phyloP scores from a whole-genome alignment of 805 yeast genomes.

The Pichia nakasei region DNA sequence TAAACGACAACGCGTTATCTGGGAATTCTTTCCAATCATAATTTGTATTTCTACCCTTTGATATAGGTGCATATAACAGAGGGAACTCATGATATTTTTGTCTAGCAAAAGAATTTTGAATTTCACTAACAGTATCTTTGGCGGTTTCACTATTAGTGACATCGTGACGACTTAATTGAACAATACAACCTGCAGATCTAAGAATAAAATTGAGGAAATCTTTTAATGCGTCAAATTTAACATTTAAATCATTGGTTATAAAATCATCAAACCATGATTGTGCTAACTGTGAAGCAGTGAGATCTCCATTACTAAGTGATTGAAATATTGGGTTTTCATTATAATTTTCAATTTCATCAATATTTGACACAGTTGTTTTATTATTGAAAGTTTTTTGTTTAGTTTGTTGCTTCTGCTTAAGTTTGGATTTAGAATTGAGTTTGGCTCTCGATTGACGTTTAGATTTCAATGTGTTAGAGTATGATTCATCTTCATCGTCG shows the following conservation, averaged over 20 bases:
- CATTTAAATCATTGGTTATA: slow-evolving; percentile 24
- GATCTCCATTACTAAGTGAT: slow-evolving; percentile 39
- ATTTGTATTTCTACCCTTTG: slow-evolving; percentile 19
- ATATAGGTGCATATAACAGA: slow-evolving; percentile 23
- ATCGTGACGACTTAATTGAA: slow-evolving; percentile 66
- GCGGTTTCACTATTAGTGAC: slow-evolving; percentile 46
- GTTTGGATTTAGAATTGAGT: neutral
- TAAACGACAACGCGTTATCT: slow-evolving; percentile 46
- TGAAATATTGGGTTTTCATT: slow-evolving; percentile 41
- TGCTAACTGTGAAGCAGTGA: slow-evolving; percentile 43
- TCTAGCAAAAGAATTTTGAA: slow-evolving; percentile 51
- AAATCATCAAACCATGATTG: slow-evolving; percentile 52
- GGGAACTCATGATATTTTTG: slow-evolving; percentile 68
- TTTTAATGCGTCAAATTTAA: slow-evolving; percentile 42
- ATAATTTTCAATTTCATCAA: slow-evolving; percentile 34
- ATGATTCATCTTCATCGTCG: neutral
- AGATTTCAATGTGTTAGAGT: neutral
- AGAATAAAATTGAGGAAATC: slow-evolving; percentile 61
- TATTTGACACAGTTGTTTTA: slow-evolving; percentile 14
- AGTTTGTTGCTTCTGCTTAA: neutral
- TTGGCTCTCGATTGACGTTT: neutral
- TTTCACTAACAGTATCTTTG: slow-evolving; percentile 61
- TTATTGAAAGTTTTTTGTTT: neutral
- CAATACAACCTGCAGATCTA: slow-evolving; percentile 63
- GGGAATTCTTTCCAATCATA: slow-evolving; percentile 44